Evolutionary conservation across 2,329 filamentous ascomycete species (phyloP).

Genomic region (Alternaria hordeiaustralica): DNA sequence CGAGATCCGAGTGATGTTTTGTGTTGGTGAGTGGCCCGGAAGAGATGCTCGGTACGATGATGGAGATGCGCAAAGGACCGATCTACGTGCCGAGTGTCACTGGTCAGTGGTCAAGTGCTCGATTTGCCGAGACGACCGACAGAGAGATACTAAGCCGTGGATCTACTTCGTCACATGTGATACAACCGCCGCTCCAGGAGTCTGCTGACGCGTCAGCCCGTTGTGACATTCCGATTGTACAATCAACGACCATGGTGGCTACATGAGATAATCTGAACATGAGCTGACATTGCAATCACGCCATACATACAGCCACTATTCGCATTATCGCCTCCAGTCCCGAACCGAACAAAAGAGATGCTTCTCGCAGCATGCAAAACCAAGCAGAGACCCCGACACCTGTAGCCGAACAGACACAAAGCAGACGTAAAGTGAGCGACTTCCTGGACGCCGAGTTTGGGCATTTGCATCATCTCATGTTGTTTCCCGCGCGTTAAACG

Average conservation of each 20-base stretch:
- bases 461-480: conserved; percentile 44
- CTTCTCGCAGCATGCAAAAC: conserved; percentile 40
- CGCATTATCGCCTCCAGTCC: conserved; percentile 36
- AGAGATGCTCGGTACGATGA: not conserved
- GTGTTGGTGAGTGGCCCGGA: not conserved
- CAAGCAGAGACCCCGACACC: conserved; percentile 32
- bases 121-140: not conserved
- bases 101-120: not conserved
- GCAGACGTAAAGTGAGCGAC: conserved; percentile 39
- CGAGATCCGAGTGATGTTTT: not conserved
- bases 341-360: conserved; percentile 24
- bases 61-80: not conserved
- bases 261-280: not conserved
- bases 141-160: not conserved
- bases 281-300: conserved; percentile 24
- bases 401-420: conserved; percentile 37
- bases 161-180: not conserved
- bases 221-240: not conserved
- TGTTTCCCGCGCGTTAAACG: conserved; percentile 1
- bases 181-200: not conserved
- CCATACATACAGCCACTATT: conserved; percentile 37
- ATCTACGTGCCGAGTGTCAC: not conserved
- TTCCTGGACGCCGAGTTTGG: conserved; percentile 43
- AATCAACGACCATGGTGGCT: not conserved
- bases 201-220: not conserved